These are phyloP conservation scores for Pleurotus djamor DNA, from an alignment of 768 basidiomycete species.

Conservation along the genomic window DNA sequence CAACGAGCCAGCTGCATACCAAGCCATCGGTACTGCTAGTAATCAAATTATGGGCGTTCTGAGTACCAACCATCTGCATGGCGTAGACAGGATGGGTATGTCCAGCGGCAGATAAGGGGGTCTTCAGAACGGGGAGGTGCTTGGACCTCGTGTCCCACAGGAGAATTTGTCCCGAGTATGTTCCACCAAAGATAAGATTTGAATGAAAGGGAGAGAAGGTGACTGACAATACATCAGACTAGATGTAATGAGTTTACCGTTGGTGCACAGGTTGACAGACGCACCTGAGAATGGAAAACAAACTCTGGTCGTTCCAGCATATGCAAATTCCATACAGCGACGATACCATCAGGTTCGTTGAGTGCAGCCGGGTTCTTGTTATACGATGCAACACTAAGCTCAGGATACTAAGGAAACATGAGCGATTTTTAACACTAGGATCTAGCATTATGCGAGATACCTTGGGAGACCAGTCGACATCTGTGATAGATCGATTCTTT, in stretches of 20 bases:
- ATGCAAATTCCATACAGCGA: constrained; percentile 97
- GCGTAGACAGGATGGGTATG: constrained; percentile 99
- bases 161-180: constrained; percentile 98
- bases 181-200: constrained; percentile 95
- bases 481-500: constrained; percentile 93
- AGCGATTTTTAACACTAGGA: neutral
- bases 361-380: constrained; percentile 94
- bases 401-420: constrained; percentile 70
- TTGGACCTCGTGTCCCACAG: constrained; percentile 98
- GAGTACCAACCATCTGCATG: constrained; percentile 98
- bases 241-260: constrained; percentile 11
- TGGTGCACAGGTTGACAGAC: constrained; percentile 20
- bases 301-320: constrained; percentile 95
- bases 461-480: constrained; percentile 97
- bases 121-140: constrained; percentile 94
- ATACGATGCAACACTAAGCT: constrained; percentile 93
- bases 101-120: constrained; percentile 91
- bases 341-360: constrained; percentile 96
- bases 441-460: constrained; percentile 32
- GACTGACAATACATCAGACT: constrained; percentile 98
- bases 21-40: constrained; percentile 96
- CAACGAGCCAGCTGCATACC: constrained; percentile 96
- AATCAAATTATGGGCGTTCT: constrained; percentile 97
- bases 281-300: constrained; percentile 95
- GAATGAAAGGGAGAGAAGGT: constrained; percentile 98